phyloP scores from a whole-genome alignment of 176 grass and related monocot species.

The Panicum miliaceum region DNA sequence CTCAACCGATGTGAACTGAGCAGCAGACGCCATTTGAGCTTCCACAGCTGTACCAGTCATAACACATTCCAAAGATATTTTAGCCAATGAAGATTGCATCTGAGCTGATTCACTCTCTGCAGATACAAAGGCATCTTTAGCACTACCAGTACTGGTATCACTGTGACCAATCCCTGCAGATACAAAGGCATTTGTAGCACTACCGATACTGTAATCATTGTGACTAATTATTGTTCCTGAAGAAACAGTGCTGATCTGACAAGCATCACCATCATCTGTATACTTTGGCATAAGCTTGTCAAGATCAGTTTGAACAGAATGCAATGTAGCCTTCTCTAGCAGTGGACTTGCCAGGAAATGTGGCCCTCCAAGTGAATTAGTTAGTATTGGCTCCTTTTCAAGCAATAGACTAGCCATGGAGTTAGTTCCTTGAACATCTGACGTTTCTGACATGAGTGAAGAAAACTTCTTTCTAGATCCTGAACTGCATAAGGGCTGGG shows the following conservation, averaged over 20 bases:
- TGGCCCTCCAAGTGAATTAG: not conserved
- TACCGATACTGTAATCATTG: not conserved
- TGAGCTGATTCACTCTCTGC: too few species aligned
- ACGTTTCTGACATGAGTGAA: not conserved
- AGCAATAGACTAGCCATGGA: not conserved
- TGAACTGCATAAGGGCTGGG: conserved; percentile 19
- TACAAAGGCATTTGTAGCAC: not conserved
- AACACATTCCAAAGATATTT: too few species aligned
- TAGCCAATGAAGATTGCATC: too few species aligned
- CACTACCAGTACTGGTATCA: not conserved
- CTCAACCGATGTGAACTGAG: not conserved
- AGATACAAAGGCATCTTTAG: not conserved
- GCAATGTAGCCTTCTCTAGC: not conserved
- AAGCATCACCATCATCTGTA: too few species aligned
- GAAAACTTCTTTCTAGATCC: not conserved
- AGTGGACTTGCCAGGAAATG: conserved; percentile 14
- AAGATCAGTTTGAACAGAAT: not conserved
- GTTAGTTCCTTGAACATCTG: not conserved
- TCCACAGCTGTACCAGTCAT: not conserved
- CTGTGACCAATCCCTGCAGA: not conserved
- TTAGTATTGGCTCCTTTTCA: not conserved
- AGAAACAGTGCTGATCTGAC: too few species aligned
- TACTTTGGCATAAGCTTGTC: too few species aligned
- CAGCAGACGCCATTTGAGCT: not conserved
- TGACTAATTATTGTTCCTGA: too few species aligned